Evolutionary conservation across 495 filamentous ascomycete species (phyloP).

Genomic region (Daldinia loculata): DNA sequence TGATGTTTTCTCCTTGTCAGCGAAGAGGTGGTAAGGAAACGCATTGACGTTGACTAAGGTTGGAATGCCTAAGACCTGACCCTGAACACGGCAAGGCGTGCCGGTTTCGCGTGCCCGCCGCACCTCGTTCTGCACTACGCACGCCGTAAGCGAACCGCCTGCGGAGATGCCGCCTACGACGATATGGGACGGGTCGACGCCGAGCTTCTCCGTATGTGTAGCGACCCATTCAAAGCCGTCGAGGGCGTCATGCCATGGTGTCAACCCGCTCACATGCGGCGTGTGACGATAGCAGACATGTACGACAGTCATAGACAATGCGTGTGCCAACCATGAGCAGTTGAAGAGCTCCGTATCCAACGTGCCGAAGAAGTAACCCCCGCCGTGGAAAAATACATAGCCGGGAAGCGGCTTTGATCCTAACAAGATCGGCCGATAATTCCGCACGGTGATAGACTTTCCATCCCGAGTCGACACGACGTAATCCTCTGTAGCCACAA

Average conservation of each 20-base stretch:
- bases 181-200: conserved; percentile 49
- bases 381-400: conserved; percentile 61
- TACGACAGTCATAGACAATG: conserved; percentile 49
- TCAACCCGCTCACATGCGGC: conserved; percentile 54
- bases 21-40: conserved; percentile 52
- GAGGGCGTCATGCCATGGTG: conserved; percentile 56
- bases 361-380: conserved; percentile 59
- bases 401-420: conserved; percentile 48
- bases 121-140: conserved; percentile 49
- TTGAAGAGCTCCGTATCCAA: conserved; percentile 57
- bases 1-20: conserved; percentile 49
- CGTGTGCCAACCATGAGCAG: conserved; percentile 52
- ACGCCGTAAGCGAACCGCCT: conserved; percentile 56
- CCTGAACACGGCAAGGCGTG: conserved; percentile 46
- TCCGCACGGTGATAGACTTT: conserved; percentile 51
- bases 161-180: conserved; percentile 60
- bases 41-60: conserved; percentile 46
- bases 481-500: conserved; percentile 50
- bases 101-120: conserved; percentile 39
- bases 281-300: conserved; percentile 61
- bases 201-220: conserved; percentile 47
- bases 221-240: conserved; percentile 60
- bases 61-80: conserved; percentile 58
- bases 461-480: conserved; percentile 55
- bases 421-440: conserved; percentile 50